Conservation (phyloP, 2,329 filamentous ascomycete genomes). For the Talaromyces marneffei region DNA sequence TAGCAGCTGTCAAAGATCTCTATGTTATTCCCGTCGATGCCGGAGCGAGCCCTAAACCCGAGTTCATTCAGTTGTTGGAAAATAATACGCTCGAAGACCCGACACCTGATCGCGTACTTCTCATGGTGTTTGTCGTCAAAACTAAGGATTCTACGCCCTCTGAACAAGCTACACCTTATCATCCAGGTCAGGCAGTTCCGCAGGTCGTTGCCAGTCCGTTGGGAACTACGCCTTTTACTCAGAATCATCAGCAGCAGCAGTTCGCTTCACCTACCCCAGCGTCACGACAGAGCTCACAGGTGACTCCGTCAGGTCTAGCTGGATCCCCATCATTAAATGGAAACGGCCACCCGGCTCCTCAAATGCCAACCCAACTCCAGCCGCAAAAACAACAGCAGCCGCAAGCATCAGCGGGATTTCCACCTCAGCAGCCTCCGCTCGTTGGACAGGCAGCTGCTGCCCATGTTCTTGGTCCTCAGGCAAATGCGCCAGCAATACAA, state of each 20-base stretch:
- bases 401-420: constrained; percentile 15
- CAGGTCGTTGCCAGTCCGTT: constrained; percentile 29
- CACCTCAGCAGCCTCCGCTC: constrained; percentile 20
- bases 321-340: background rate
- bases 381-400: constrained; percentile 17
- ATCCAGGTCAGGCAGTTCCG: constrained; percentile 28
- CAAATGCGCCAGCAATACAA: constrained; percentile 59
- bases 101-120: constrained; percentile 67
- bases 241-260: constrained; percentile 24
- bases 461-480: constrained; percentile 59
- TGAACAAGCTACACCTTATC: constrained; percentile 37
- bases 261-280: constrained; percentile 23
- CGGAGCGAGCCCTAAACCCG: constrained; percentile 63
- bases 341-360: background rate
- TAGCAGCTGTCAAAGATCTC: constrained; percentile 75
- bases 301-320: background rate
- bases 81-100: constrained; percentile 71
- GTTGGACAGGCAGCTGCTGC: constrained; percentile 53
- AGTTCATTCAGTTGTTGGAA: constrained; percentile 83
- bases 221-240: constrained; percentile 22
- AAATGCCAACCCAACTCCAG: constrained; percentile 13
- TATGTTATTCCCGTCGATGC: constrained; percentile 82
- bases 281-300: constrained; percentile 8
- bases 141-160: constrained; percentile 45
- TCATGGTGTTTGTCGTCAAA: constrained; percentile 80